These are phyloP conservation scores for Plasmodium relictum DNA, from an alignment of 169 alveolate species.

Conservation along the genomic window DNA sequence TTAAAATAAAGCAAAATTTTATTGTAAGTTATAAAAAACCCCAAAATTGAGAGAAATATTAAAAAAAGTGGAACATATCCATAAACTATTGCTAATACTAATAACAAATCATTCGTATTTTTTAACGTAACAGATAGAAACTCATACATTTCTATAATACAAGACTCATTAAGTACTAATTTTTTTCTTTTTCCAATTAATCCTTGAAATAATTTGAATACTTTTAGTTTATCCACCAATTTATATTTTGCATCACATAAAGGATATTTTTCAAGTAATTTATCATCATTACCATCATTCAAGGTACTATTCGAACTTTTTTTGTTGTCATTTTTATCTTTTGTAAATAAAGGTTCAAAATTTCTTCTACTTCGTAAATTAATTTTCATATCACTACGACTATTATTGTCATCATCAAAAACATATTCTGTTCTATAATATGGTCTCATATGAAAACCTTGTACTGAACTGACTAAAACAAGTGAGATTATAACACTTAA, in stretches of 20 bases:
- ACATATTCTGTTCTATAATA: not conserved
- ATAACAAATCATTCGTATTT: conserved; percentile 19
- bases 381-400: conserved; percentile 19
- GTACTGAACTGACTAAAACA: not conserved
- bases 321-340: not conserved
- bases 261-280: conserved; percentile 44
- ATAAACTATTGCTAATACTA: conserved; percentile 42
- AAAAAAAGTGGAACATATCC: conserved; percentile 30
- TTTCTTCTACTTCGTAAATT: conserved; percentile 28
- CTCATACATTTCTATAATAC: conserved; percentile 42
- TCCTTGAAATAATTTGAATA: not conserved
- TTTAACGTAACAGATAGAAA: conserved; percentile 29
- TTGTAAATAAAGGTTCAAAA: conserved; percentile 37
- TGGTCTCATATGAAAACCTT: not conserved
- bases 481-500: not conserved
- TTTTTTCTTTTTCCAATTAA: conserved; percentile 9
- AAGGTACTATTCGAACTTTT: not conserved
- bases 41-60: not conserved
- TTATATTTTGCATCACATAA: conserved; percentile 54
- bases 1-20: conserved; percentile 8
- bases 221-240: conserved; percentile 46
- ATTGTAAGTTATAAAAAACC: conserved; percentile 16
- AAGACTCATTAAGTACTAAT: conserved; percentile 8
- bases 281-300: conserved; percentile 26
- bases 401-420: not conserved